These are phyloP conservation scores for Entomortierella chlamydospora DNA, from an alignment of 192 early-diverging fungal genomes.

Conservation along the genomic window DNA sequence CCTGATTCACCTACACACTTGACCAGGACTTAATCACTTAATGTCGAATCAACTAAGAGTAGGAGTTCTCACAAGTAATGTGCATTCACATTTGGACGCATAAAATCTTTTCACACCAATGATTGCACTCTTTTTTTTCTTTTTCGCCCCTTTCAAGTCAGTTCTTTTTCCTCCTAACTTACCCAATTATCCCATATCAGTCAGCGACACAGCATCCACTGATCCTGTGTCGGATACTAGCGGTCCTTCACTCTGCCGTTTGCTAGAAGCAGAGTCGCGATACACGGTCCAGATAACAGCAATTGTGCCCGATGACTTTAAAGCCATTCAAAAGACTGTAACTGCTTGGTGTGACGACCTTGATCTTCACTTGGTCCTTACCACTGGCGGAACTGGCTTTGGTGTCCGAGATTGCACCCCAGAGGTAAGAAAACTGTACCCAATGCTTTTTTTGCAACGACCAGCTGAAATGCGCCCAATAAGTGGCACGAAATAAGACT, in stretches of 20 bases:
- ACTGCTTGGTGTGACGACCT: constrained; percentile 61
- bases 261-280: constrained; percentile 45
- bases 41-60: constrained; percentile 27
- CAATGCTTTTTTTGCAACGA: no score
- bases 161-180: background rate
- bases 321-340: constrained; percentile 63
- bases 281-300: constrained; percentile 54
- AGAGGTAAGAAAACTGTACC: constrained; percentile 63
- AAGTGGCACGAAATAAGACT: no score
- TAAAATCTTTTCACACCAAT: background rate
- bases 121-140: background rate
- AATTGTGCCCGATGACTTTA: constrained; percentile 66
- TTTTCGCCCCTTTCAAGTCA: no score
- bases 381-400: constrained; percentile 95
- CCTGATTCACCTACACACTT: background rate
- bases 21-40: background rate
- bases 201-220: constrained; percentile 73
- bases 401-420: constrained; percentile 88
- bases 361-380: constrained; percentile 76
- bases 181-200: constrained; percentile 4
- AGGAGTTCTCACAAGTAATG: constrained; percentile 49
- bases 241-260: constrained; percentile 66
- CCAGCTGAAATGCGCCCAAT: no score
- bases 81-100: background rate
- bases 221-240: constrained; percentile 69